Percentiles rank a stretch among this genome's conserved stretches.
Evolutionary conservation across 192 early-diverging fungal species (phyloP).

Genomic region (Rhizoclosmatium sp.): DNA sequence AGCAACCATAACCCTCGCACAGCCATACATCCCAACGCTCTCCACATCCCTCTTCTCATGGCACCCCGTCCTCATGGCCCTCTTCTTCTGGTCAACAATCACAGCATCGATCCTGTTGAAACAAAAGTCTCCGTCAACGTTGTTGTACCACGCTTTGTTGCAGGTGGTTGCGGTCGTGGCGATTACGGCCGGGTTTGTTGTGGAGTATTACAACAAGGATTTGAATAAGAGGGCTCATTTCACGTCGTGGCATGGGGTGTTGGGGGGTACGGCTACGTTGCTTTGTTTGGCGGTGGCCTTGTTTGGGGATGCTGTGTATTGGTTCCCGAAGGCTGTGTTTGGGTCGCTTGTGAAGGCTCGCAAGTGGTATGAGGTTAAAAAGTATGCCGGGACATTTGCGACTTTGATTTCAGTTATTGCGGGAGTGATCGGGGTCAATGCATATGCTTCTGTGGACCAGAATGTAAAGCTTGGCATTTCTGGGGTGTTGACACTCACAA

Average conservation of each 20-base stretch:
- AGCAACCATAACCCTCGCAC: not conserved
- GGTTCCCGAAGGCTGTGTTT: slow-evolving; percentile 3
- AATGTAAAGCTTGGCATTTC: not conserved
- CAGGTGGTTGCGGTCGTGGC: not conserved
- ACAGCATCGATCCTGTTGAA: not conserved
- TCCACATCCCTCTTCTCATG: slow-evolving; percentile 1
- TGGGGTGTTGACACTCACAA: not conserved
- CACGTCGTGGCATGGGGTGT: not conserved
- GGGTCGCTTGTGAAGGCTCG: not conserved
- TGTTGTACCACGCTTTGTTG: slow-evolving; percentile 1
- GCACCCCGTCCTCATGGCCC: slow-evolving; percentile 25
- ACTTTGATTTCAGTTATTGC: not conserved
- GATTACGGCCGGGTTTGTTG: slow-evolving; percentile 8
- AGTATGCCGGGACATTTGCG: not conserved
- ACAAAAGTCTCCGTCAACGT: not conserved
- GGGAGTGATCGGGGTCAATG: not conserved
- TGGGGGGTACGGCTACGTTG: not conserved
- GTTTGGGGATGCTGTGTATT: not conserved
- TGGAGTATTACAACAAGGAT: not conserved
- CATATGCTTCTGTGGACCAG: not conserved
- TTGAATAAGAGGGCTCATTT: not conserved
- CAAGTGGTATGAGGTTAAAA: slow-evolving; percentile 1
- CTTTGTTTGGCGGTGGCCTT: not conserved
- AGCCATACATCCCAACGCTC: too few relatives aligned
- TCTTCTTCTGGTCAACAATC: not conserved